Evolutionary conservation across 495 filamentous ascomycete genomes (phyloP), one percentile per base, ranked within the genome.

Genomic region (Xanthoparmelia taractica): DNA sequence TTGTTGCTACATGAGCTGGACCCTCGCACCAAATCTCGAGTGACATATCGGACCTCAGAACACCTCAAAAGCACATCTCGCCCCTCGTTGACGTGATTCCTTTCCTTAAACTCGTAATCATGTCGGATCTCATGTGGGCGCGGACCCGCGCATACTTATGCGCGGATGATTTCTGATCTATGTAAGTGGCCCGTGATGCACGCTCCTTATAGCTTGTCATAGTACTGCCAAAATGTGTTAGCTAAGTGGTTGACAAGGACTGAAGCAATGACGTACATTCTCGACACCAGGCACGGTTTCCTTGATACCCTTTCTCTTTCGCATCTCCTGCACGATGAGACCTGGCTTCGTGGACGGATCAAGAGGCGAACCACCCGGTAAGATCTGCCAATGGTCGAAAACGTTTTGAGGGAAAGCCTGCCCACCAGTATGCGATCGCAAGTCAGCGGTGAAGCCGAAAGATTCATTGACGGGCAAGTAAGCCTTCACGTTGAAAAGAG

Each of bases 291-390:
- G 92, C 72, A 96, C 89, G 67, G 90, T 82, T 73, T 86, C 81
- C 90, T 99, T 99, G 84, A 99, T 80, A 87, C 93, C 95, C 88
- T 99, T 99, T 80, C 94, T 87, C 87, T 96, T 96, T 71, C 94
- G 90, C 89, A 93, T 96, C 59, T 86, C 84, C 75, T 81, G 79
- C 68, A 97, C 90, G 70, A 96, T 79, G 73, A 85, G 78, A 74
- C 94, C 95, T 75, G 88, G 83, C 86, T 91, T 93, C 67, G 87
- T 87, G 69, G 88, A 87, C 70, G 76, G 66, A 76, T 99, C 95
- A 69, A 97, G 85, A 71, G 91, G 88, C 66, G 89, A 94, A 70
- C 94, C 94, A 85, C 94, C 94, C 67, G 92, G 89, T 59, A 97
- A 84, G 69, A 94, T 79, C 77, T 92, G 85, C 91, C 91, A 99